Evolutionary conservation across 805 yeast species (phyloP).

Genomic region (Candida insectorum): DNA sequence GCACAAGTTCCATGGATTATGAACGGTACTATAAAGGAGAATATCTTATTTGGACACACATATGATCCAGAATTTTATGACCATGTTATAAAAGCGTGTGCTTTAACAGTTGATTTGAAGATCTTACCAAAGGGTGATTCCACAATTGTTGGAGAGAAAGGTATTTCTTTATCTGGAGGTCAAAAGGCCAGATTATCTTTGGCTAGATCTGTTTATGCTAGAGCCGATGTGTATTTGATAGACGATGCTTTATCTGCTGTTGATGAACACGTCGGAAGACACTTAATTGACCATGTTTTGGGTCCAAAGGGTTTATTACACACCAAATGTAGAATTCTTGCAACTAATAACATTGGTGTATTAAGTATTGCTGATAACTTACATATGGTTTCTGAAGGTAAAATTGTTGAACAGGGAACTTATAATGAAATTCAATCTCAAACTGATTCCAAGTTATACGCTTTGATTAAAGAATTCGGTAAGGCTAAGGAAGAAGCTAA

Average conservation of each 20-base stretch:
- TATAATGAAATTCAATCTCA: constrained; percentile 49
- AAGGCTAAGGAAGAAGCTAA: constrained; percentile 16
- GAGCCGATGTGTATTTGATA: constrained; percentile 86
- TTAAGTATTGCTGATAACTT: constrained; percentile 71
- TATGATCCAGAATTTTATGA: constrained; percentile 80
- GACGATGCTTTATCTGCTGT: constrained; percentile 97
- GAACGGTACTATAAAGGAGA: constrained; percentile 90
- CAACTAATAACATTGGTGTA: constrained; percentile 85
- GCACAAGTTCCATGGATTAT: constrained; percentile 96
- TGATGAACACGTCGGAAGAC: constrained; percentile 94
- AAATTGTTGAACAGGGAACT: constrained; percentile 63
- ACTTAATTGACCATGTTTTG: constrained; percentile 75
- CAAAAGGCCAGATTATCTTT: constrained; percentile 94
- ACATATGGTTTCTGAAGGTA: constrained; percentile 66
- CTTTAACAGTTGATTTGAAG: constrained; percentile 71
- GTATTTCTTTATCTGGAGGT: constrained; percentile 94
- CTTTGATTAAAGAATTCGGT: constrained; percentile 63
- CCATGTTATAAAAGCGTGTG: constrained; percentile 83
- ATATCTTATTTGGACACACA: constrained; percentile 84
- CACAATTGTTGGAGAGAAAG: constrained; percentile 96
- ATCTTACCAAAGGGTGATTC: constrained; percentile 85
- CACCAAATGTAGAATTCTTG: constrained; percentile 71
- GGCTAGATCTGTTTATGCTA: constrained; percentile 92
- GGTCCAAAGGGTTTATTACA: constrained; percentile 77
- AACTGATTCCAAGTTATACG: constrained; percentile 47